These are phyloP conservation scores for Globisporangium iwayamae DNA, from an alignment of 352 stramenopile species.

Conservation along the genomic window DNA sequence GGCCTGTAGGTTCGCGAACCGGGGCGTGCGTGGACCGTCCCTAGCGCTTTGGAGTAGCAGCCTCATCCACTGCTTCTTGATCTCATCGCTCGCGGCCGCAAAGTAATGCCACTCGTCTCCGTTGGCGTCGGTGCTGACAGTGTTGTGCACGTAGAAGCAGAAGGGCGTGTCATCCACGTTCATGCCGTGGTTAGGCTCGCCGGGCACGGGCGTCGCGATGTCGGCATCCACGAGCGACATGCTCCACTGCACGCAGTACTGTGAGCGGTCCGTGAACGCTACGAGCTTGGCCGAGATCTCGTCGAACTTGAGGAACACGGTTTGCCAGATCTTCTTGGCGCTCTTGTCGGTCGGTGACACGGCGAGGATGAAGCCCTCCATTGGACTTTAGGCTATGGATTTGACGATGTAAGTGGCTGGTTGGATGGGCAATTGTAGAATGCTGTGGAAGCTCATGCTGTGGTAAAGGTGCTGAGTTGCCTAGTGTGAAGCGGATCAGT, in stretches of 20 bases:
- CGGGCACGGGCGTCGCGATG: conserved; percentile 52
- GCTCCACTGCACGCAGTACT: conserved; percentile 47
- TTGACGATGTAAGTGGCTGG: neutral
- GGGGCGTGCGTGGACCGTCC: conserved; percentile 39
- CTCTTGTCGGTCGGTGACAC: conserved; percentile 26
- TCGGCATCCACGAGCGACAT: conserved; percentile 44
- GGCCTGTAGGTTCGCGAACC: conserved; percentile 29
- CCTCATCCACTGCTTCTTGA: conserved; percentile 60
- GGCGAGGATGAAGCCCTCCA: conserved; percentile 51
- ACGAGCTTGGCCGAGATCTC: conserved; percentile 64
- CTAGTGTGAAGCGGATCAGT: neutral
- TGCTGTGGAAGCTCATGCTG: neutral
- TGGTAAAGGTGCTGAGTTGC: neutral
- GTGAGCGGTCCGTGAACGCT: conserved; percentile 46
- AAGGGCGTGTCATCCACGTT: conserved; percentile 44
- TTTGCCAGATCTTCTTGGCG: conserved; percentile 44
- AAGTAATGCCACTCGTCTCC: conserved; percentile 37
- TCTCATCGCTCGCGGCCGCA: conserved; percentile 30
- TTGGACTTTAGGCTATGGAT: conserved; percentile 2
- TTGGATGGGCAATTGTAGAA: conserved; percentile 1
- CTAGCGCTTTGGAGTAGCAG: conserved; percentile 34
- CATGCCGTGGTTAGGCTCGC: conserved; percentile 42
- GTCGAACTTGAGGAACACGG: conserved; percentile 54
- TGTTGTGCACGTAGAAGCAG: conserved; percentile 60
- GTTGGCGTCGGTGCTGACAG: conserved; percentile 17